phyloP scores from a whole-genome alignment of 345 rosid genomes.

The Populus nigra region DNA sequence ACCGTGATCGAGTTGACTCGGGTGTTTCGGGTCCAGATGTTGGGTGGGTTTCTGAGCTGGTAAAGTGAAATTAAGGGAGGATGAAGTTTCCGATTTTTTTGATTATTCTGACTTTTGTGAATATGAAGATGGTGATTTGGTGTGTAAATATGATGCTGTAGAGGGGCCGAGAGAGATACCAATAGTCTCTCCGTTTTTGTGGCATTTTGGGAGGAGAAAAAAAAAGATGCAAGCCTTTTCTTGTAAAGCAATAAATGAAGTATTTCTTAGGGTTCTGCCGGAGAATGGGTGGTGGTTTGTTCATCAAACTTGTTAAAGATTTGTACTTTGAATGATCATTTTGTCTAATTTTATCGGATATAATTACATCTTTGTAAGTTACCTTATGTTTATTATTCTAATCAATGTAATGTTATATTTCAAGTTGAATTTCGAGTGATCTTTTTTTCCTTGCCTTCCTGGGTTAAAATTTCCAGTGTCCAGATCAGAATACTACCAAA shows the following conservation, averaged over 20 bases:
- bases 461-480: too few relatives aligned
- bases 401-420: conserved; percentile 18
- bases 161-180: conserved; percentile 22
- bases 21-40: conserved; percentile 34
- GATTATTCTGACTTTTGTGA: neutral
- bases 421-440: neutral
- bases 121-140: conserved; percentile 16
- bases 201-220: neutral
- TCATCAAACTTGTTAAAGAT: conserved; percentile 3
- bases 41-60: conserved; percentile 47
- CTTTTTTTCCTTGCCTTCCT: too few relatives aligned
- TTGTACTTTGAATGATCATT: conserved; percentile 11
- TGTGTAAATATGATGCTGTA: conserved; percentile 33
- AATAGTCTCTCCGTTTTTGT: conserved; percentile 28
- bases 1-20: conserved; percentile 17
- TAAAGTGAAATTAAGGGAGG: conserved; percentile 24
- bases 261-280: conserved; percentile 27
- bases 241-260: conserved; percentile 23
- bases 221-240: neutral
- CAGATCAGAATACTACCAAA: too few relatives aligned
- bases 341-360: neutral
- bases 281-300: conserved; percentile 29
- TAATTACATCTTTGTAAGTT: neutral
- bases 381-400: neutral
- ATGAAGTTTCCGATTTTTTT: conserved; percentile 3